These are phyloP conservation scores for Apiospora kogelbergensis DNA, from an alignment of 2,329 filamentous ascomycete genomes.

Conservation along the genomic window DNA sequence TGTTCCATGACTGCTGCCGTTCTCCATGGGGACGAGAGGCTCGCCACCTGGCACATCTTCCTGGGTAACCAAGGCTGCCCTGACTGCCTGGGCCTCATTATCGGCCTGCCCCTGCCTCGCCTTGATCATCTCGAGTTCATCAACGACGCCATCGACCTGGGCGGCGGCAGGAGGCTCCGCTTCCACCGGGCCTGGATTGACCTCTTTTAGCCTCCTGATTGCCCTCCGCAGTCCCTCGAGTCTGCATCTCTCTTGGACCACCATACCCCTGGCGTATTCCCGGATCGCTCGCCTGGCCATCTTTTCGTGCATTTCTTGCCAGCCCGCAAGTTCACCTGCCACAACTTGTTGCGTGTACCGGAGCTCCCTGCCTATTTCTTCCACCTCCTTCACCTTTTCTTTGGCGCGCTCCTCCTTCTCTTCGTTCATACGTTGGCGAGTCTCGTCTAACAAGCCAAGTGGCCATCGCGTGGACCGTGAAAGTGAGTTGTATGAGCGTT, in stretches of 20 bases:
- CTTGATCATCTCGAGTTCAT: conserved; percentile 5
- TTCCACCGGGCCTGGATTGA: conserved; percentile 15
- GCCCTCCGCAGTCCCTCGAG: conserved; percentile 80
- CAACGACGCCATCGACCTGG: conserved; percentile 6
- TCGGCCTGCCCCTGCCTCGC: neutral
- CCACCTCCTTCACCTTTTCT: conserved; percentile 68
- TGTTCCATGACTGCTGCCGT: neutral
- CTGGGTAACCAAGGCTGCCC: neutral
- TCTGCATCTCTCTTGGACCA: conserved; percentile 77
- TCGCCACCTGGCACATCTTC: conserved; percentile 4
- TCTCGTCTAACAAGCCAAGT: conserved; percentile 80
- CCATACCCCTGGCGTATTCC: conserved; percentile 74
- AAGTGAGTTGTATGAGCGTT: conserved; percentile 75
- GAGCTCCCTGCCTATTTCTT: conserved; percentile 76
- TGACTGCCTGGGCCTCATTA: conserved; percentile 7
- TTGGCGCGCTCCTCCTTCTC: conserved; percentile 81
- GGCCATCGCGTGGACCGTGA: conserved; percentile 78
- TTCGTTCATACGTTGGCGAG: conserved; percentile 75
- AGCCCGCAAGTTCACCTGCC: conserved; percentile 85
- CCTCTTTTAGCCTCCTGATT: conserved; percentile 59
- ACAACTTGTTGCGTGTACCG: conserved; percentile 93
- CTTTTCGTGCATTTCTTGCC: conserved; percentile 85
- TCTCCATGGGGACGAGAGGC: neutral
- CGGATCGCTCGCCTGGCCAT: conserved; percentile 73
- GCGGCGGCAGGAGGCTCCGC: neutral